Evolutionary conservation across 768 basidiomycete genomes (phyloP).

Genomic region (Lactifluus volemus): DNA sequence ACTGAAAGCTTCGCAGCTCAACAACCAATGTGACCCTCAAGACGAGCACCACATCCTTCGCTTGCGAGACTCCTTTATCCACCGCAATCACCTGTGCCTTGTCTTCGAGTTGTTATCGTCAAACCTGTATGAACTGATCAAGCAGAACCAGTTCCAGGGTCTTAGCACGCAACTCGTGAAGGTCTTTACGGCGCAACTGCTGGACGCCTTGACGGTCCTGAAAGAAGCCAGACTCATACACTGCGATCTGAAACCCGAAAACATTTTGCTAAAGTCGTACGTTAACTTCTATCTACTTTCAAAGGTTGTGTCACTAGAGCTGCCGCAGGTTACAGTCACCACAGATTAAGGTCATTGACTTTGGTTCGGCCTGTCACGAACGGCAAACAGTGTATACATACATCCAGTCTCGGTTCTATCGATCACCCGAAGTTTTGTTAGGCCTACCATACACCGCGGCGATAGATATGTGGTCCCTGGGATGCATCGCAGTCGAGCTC

Average conservation of each 20-base stretch:
- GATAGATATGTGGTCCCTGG: conserved; percentile 99
- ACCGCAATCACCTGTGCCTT: conserved; percentile 92
- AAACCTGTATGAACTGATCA: conserved; percentile 98
- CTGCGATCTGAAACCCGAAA: conserved; percentile 98
- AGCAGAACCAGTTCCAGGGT: conserved; percentile 99
- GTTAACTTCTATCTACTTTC: conserved; percentile 23
- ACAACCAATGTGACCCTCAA: conserved; percentile 85
- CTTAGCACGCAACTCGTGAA: conserved; percentile 95
- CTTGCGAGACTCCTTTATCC: conserved; percentile 92
- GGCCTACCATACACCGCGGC: conserved; percentile 90
- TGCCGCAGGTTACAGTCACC: conserved; percentile 79
- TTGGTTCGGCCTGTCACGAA: conserved; percentile 98
- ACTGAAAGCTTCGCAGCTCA: conserved; percentile 48
- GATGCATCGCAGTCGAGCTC: conserved; percentile 96
- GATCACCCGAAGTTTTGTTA: conserved; percentile 93
- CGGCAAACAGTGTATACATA: conserved; percentile 99
- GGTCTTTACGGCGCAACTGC: conserved; percentile 92
- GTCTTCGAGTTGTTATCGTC: conserved; percentile 96
- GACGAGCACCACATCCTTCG: conserved; percentile 97
- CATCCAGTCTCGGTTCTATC: conserved; percentile 98
- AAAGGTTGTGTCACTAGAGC: conserved; percentile 6
- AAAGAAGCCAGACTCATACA: conserved; percentile 96
- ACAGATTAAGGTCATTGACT: conserved; percentile 98
- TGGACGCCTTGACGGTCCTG: conserved; percentile 86
- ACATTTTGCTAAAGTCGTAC: conserved; percentile 93